Percentiles rank a stretch among this genome's conserved stretches.
These are phyloP conservation scores for Pugionium cornutum DNA, from an alignment of 345 rosid genomes.

Conservation along the genomic window DNA sequence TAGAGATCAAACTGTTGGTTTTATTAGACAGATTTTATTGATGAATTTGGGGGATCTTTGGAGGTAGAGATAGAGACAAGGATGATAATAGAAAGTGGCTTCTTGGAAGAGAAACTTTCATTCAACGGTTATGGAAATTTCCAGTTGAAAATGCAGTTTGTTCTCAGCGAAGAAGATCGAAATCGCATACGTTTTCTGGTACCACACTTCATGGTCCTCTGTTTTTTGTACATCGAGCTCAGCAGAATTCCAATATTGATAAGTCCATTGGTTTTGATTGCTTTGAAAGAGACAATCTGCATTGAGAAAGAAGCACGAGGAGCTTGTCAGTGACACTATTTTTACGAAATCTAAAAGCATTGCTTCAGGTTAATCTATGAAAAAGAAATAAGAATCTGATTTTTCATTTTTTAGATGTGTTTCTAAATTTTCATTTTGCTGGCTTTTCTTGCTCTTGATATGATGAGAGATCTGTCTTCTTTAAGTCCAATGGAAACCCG, in stretches of 20 bases:
- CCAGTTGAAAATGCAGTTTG: constrained; percentile 74
- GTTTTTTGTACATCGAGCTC: constrained; percentile 18
- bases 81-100: constrained; percentile 72
- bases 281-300: constrained; percentile 79
- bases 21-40: constrained; percentile 14
- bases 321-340: constrained; percentile 41
- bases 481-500: constrained; percentile 44
- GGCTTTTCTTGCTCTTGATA: constrained; percentile 37
- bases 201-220: background rate
- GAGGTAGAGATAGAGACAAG: constrained; percentile 67
- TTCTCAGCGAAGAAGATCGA: constrained; percentile 80
- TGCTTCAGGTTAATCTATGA: constrained; percentile 55
- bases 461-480: constrained; percentile 45
- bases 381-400: background rate
- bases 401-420: constrained; percentile 18
- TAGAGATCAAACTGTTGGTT: constrained; percentile 33
- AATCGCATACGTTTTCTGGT: constrained; percentile 68
- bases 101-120: constrained; percentile 64
- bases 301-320: constrained; percentile 64
- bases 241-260: constrained; percentile 13
- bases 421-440: constrained; percentile 29
- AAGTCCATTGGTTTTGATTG: constrained; percentile 15
- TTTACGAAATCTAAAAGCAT: constrained; percentile 40
- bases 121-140: constrained; percentile 75
- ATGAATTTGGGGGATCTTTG: constrained; percentile 14